Evolutionary conservation across 371 early-diverging fungal species (phyloP).

Genomic region (Mucor mucedo): DNA sequence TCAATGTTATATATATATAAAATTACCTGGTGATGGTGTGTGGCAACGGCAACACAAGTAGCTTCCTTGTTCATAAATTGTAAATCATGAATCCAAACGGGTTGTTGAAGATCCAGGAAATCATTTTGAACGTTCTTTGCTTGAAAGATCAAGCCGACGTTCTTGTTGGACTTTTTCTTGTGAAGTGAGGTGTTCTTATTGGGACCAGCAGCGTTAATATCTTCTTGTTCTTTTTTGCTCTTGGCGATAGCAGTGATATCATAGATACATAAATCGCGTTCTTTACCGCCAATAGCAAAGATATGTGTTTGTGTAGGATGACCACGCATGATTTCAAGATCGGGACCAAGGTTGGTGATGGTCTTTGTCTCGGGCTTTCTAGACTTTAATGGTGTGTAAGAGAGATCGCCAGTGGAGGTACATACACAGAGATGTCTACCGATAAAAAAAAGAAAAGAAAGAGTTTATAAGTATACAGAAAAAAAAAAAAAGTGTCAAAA

Average conservation of each 20-base stretch:
- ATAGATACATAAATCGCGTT: constrained; percentile 82
- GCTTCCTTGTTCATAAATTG: constrained; percentile 66
- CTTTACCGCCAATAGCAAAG: constrained; percentile 87
- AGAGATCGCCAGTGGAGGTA: constrained; percentile 40
- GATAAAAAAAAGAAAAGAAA: not conserved
- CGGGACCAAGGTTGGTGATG: constrained; percentile 21
- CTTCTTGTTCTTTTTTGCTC: constrained; percentile 25
- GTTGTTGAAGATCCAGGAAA: constrained; percentile 79
- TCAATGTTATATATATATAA: not conserved
- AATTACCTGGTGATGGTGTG: constrained; percentile 75
- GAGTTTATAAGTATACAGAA: not conserved
- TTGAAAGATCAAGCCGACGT: constrained; percentile 58
- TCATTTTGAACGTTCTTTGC: constrained; percentile 80
- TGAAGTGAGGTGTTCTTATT: constrained; percentile 32
- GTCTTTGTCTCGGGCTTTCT: constrained; percentile 21
- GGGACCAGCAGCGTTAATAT: constrained; percentile 24
- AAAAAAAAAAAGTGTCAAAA: no score
- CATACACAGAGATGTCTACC: constrained; percentile 39
- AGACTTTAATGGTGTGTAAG: constrained; percentile 34
- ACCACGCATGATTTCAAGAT: constrained; percentile 62
- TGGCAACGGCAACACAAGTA: constrained; percentile 65
- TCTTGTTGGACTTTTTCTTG: constrained; percentile 46
- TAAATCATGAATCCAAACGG: constrained; percentile 88
- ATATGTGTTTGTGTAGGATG: constrained; percentile 68
- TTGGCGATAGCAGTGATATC: constrained; percentile 54